phyloP scores from a whole-genome alignment of 192 early-diverging fungal species.

The Coemansia sp. region DNA sequence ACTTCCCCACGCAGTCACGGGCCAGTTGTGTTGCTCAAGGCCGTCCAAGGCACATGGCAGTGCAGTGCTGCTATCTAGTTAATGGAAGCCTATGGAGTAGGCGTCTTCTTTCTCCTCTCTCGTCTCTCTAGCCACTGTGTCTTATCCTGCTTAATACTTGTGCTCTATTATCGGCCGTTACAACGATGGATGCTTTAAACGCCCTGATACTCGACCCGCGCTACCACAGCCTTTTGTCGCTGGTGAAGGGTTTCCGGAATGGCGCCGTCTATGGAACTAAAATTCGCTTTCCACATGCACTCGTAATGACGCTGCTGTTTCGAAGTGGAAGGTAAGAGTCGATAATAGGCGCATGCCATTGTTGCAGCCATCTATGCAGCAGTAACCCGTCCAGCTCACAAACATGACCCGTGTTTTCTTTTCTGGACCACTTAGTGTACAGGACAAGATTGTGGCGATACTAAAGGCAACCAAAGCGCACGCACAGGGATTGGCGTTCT shows the following conservation, averaged over 20 bases:
- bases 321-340: conserved; percentile 72
- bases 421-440: conserved; percentile 57
- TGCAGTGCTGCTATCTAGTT: neutral
- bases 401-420: neutral
- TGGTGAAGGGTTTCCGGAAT: conserved; percentile 92
- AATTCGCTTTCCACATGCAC: conserved; percentile 94
- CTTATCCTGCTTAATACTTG: neutral
- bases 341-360: neutral
- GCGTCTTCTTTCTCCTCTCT: neutral
- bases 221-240: conserved; percentile 78
- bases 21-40: neutral
- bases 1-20: conserved; percentile 11
- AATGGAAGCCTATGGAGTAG: neutral
- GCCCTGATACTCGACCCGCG: conserved; percentile 66
- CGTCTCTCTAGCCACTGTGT: neutral
- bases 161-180: neutral
- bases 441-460: conserved; percentile 77
- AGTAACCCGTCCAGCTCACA: conserved; percentile 5
- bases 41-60: neutral
- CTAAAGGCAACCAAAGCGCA: conserved; percentile 88
- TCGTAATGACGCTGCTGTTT: conserved; percentile 97
- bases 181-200: conserved; percentile 31
- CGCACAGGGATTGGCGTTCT: conserved; percentile 84
- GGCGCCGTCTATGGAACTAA: conserved; percentile 97
- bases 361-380: neutral